These are phyloP conservation scores for Heimioporus retisporus DNA, from an alignment of 1,284 basidiomycete genomes.

Conservation along the genomic window DNA sequence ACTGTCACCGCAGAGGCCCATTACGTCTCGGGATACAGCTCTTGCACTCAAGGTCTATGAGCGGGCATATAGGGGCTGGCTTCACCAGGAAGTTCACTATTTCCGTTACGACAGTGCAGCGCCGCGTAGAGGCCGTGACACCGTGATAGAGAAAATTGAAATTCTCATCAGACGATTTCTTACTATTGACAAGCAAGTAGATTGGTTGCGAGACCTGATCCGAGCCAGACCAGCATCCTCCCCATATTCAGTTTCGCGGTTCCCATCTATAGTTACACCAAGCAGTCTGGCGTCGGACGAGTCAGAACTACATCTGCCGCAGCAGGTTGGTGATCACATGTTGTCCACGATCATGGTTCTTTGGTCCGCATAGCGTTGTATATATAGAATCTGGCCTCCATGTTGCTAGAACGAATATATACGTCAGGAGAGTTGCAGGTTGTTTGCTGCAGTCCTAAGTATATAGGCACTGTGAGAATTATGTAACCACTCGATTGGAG, in stretches of 20 bases:
- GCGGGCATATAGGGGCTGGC: background rate
- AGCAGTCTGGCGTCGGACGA: too few relatives aligned
- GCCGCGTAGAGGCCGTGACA: background rate
- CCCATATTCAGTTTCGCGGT: too few relatives aligned
- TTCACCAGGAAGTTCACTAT: constrained; percentile 2
- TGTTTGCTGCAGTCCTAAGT: too few relatives aligned
- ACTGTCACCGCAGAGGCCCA: background rate
- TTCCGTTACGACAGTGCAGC: background rate
- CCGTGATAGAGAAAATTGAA: constrained; percentile 4
- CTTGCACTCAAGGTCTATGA: background rate
- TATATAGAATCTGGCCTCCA: too few relatives aligned
- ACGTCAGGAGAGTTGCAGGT: too few relatives aligned
- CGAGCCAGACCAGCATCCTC: background rate
- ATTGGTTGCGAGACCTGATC: background rate
- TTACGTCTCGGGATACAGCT: background rate
- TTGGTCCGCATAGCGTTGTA: too few relatives aligned
- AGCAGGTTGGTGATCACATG: background rate
- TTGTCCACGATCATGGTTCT: too few relatives aligned
- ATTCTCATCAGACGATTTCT: background rate
- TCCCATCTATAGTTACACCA: too few relatives aligned
- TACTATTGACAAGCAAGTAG: background rate
- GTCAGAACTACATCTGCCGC: background rate
- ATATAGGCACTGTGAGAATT: too few relatives aligned
- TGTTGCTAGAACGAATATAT: too few relatives aligned
- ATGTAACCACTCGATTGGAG: too few relatives aligned